Evolutionary conservation across 2,329 filamentous ascomycete genomes (phyloP).

Genomic region (Neurospora crassa): DNA sequence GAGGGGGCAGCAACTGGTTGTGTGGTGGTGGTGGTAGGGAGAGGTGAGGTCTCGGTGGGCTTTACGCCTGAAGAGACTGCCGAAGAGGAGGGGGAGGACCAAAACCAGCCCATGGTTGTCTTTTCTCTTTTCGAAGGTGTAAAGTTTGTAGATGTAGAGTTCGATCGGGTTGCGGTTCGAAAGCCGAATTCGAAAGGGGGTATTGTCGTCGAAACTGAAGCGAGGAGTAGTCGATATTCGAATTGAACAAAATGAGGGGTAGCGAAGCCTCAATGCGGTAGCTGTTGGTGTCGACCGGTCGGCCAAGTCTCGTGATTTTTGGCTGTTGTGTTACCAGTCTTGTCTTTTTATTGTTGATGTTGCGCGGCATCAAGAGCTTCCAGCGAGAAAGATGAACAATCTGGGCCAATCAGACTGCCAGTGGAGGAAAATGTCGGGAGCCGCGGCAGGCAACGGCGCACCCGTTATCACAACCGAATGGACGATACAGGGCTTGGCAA

Average conservation of each 20-base stretch:
- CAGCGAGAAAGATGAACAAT: background rate
- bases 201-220: background rate
- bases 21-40: background rate
- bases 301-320: constrained; percentile 4
- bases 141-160: background rate
- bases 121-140: background rate
- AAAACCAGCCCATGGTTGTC: constrained; percentile 52
- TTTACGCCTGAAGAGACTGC: background rate
- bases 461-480: too few species aligned
- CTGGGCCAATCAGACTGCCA: background rate
- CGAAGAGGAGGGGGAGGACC: constrained; percentile 33
- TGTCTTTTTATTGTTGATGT: background rate
- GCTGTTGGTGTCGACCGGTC: background rate
- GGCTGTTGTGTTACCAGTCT: background rate
- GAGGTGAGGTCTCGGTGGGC: constrained; percentile 6
- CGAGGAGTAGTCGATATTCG: background rate
- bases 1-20: constrained; percentile 2
- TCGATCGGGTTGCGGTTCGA: background rate
- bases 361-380: background rate
- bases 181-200: background rate
- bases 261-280: background rate
- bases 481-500: background rate
- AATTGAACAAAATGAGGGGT: background rate
- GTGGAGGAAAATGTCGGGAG: background rate
- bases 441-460: background rate